These are phyloP conservation scores for Suillus subaureus DNA, from an alignment of 768 basidiomycete species.

Conservation along the genomic window DNA sequence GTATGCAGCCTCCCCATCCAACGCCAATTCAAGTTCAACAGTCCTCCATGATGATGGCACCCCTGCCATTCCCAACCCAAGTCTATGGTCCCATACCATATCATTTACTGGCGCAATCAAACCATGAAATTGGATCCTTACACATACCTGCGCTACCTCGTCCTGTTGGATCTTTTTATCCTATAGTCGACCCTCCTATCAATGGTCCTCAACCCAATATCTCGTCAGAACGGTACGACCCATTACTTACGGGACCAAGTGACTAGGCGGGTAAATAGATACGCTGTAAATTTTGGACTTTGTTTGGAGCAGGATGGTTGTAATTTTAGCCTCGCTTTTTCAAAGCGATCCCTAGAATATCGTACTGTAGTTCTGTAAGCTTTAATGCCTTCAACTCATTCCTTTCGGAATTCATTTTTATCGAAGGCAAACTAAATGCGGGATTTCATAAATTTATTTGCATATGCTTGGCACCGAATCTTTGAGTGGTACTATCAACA, in stretches of 20 bases:
- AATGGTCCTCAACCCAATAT: conserved; percentile 29
- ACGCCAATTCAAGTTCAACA: conserved; percentile 18
- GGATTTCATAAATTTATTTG: conserved; percentile 16
- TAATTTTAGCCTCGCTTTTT: not conserved
- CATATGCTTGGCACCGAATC: conserved; percentile 23
- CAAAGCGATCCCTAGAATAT: not conserved
- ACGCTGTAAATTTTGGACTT: not conserved
- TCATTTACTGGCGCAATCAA: conserved; percentile 27
- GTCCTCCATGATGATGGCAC: conserved; percentile 20
- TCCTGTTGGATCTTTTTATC: conserved; percentile 37
- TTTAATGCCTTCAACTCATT: not conserved
- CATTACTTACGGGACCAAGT: conserved; percentile 12
- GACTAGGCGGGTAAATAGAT: not conserved
- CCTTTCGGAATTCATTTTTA: not conserved
- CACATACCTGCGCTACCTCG: conserved; percentile 22
- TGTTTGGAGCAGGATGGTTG: not conserved
- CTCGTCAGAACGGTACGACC: conserved; percentile 37
- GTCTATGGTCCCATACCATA: conserved; percentile 32
- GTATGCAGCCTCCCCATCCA: conserved; percentile 11
- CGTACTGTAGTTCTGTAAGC: conserved; percentile 1
- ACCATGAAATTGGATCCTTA: conserved; percentile 12
- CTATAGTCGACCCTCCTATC: conserved; percentile 43
- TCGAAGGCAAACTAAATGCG: not conserved
- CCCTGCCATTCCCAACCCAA: conserved; percentile 26
- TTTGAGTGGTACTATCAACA: not conserved